Base-by-base conservation (phyloP, 2,329 filamentous ascomycete species). In the Neofusicoccum ribis region DNA sequence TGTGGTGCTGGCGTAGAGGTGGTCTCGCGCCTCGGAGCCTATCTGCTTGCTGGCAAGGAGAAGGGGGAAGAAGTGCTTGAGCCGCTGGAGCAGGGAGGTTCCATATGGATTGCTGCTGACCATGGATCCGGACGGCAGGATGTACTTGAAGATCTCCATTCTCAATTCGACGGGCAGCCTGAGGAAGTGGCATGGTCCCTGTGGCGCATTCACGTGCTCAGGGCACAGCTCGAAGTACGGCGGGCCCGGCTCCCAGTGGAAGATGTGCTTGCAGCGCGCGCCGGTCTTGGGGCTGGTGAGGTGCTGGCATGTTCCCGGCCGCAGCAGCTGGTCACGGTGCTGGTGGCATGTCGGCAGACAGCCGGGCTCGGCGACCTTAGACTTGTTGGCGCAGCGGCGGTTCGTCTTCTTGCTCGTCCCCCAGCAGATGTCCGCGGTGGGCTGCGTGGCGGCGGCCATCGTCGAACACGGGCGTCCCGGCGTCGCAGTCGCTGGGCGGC, bases 131-230 rank as follows among this genome's bases (percentile, higher is more conserved):
- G 68, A 60, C 3, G 74, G 74, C 9, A 77, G 60, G 8, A 76
- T 64, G 58, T 77, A 75, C 15, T 69, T 68, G 63, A 71, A 76
- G 17, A 77, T 69, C 37, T 75, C 70, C 7, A 71, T 68, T 5
- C 74, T 69, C 0, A 77, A 66, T 61, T 76, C 74, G 6, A 74
- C 68, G 1, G 75, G 75, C 15, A 77, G 68, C 34, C 69, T 70
- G 59, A 75, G 61, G 46, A 76, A 69, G 54, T 75, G 71, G 65
- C 73, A 76, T 17, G 74, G 74, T 3, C 66, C 71, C 37, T 73
- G 68, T 11, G 71, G 70, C 46, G 73, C 68, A 6, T 70, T 67
- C 62, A 69, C 64, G 41, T 76, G 73, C 7, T 74, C 66, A 4
- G 60, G 34, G 46, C 74, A 76, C 23, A 75, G 70, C 59, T 75